phyloP scores from a whole-genome alignment of 257 asterid genomes.

The Fraxinus pennsylvanica region DNA sequence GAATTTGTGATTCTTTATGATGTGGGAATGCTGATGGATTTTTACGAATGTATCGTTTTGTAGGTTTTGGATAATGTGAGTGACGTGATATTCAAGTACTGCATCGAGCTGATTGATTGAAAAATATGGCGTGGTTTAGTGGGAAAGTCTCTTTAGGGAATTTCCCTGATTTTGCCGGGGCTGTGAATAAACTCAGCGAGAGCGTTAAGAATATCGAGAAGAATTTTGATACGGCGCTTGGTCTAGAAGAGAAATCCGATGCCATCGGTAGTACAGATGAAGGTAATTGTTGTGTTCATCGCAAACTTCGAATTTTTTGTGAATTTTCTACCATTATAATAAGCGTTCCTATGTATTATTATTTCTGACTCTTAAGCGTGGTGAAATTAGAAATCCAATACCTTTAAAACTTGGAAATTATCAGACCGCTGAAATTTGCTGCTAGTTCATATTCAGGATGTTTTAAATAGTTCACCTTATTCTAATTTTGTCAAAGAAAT shows the following conservation, averaged over 20 bases:
- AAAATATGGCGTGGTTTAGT: conserved; percentile 87
- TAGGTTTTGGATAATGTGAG: conserved; percentile 26
- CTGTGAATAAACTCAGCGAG: conserved; percentile 92
- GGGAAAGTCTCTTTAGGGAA: conserved; percentile 74
- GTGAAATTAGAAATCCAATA: neutral
- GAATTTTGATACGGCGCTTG: conserved; percentile 92
- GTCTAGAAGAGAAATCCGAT: conserved; percentile 85
- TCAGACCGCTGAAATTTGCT: conserved; percentile 2
- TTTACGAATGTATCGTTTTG: conserved; percentile 14
- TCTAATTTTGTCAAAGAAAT: conserved; percentile 1
- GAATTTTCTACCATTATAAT: conserved; percentile 9
- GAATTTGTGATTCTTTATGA: neutral
- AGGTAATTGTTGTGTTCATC: conserved; percentile 44
- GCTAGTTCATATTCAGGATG: neutral
- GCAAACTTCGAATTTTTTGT: neutral
- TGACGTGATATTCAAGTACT: conserved; percentile 29
- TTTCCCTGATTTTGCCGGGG: conserved; percentile 90
- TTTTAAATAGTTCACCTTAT: conserved; percentile 1
- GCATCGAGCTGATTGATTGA: conserved; percentile 40
- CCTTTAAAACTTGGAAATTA: neutral
- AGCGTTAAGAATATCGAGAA: conserved; percentile 95
- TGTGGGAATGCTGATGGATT: neutral
- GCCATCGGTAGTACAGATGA: conserved; percentile 46
- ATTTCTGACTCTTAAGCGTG: neutral
- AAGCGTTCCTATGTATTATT: neutral